Base-by-base conservation (phyloP, 1,139 yeast species). In the Taphrina communis region DNA sequence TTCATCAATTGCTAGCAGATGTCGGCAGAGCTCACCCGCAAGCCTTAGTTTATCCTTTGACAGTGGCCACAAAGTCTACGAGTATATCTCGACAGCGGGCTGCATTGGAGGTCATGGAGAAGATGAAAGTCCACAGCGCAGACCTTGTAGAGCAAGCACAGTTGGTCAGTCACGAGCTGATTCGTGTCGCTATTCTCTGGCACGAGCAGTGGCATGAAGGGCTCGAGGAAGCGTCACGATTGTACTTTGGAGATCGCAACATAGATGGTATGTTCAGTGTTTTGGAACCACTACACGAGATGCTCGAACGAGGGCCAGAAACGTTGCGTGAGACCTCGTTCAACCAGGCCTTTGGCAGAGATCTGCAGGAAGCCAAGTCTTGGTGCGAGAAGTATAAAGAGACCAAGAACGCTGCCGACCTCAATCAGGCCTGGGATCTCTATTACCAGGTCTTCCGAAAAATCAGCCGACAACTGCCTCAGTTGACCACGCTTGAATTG, bases 201-300 rank as follows among this genome's bases (percentile, higher is more conserved):
- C 97, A 92, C 75, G 99, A 95, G 76, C 89, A 89, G 77, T 95
- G 99, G 99, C 93, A 93, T 75, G 99, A 93, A 79, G 98, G 97
- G 1, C 81, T 95, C 52, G 99, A 95, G 77, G 97, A 94, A 80
- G 99, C 99, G 0, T 92, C 97, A 3, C 83, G 97, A 71, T 84
- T 90, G 69, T 95, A 89, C 80, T 94, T 92, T 78, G 97, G 97
- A 48, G 99, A 95, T 72, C 95, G 91, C 75, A 91, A 94, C 76
- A 89, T 95, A 9, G 97, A 92, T 70, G 92, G 91, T 77, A 95
- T 94, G 98, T 89, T 89, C 78, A 88, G 90, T 39, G 93, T 93
- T 0, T 80, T 95, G 67, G 97, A 91, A 73, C 98, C 98, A 0
- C 80, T 95, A 70, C 97, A 94, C 77, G 86, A 86, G 74, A 84